Percentiles rank a stretch among this genome's conserved stretches.
phyloP scores from a whole-genome alignment of 441 rosid genomes.

The Populus tomentosa region DNA sequence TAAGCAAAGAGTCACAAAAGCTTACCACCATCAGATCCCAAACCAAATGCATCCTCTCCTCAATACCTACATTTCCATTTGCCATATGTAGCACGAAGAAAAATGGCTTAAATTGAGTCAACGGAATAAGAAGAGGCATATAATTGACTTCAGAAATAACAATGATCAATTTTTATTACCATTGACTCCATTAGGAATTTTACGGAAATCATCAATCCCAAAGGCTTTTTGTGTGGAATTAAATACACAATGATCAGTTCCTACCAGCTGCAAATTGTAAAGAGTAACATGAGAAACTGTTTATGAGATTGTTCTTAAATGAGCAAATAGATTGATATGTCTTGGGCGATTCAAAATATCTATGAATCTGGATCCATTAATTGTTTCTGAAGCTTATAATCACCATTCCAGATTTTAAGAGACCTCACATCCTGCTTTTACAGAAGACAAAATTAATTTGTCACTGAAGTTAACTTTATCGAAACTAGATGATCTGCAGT shows the following conservation, averaged over 20 bases:
- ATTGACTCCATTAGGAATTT: constrained; percentile 88
- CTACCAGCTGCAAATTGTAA: constrained; percentile 71
- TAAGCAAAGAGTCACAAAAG: constrained; percentile 5
- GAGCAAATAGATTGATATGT: not conserved
- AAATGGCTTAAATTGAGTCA: constrained; percentile 6
- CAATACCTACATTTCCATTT: constrained; percentile 53
- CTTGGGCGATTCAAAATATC: too few relatives aligned
- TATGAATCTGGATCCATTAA: too few relatives aligned
- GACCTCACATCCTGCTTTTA: too few relatives aligned
- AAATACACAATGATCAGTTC: constrained; percentile 88
- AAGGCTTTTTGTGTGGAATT: constrained; percentile 79
- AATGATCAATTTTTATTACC: constrained; percentile 40
- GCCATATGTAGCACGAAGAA: constrained; percentile 8
- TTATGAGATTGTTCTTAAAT: not conserved
- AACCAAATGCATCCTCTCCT: constrained; percentile 95
- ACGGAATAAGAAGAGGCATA: not conserved
- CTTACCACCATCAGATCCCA: constrained; percentile 99
- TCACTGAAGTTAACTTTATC: not conserved
- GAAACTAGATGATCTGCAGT: not conserved
- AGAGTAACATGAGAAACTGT: constrained; percentile 16
- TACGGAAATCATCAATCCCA: constrained; percentile 85
- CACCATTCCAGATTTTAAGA: too few relatives aligned
- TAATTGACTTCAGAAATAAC: constrained; percentile 7
- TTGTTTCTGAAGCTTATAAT: too few relatives aligned
- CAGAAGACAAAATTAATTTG: not conserved